Evolutionary conservation across 106 monocot genomes (phyloP), one percentile per base, ranked within the genome.

Genomic region (Posidonia australis): DNA sequence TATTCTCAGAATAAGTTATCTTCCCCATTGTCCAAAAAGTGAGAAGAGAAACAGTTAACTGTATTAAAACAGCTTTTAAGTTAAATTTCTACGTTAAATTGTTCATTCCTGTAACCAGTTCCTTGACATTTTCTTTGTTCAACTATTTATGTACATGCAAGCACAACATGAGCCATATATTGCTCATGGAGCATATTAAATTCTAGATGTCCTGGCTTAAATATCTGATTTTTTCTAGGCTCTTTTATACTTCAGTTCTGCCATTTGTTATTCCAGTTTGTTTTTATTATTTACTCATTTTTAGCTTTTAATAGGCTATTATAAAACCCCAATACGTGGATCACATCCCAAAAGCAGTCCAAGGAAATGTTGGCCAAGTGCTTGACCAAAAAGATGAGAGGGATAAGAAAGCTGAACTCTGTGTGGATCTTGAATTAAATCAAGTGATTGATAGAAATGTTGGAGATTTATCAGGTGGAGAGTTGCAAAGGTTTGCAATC

Each of bases 281-380:
- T 72, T 22, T 46, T 17, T 19, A 6, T 54, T 17, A 13, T 52
- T 64, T 12, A 22, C 42, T 29, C 9, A 60, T n/a, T 7, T 58
- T 66, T 10, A 36, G 5, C 43, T 43, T n/a, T 21, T 60, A 62
- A 43, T 74, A 99, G 98, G 91, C 98, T 63, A 85, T 91, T 24
- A 88, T 99, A 46, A 99, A 99, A 62, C 98, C 91, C 31, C 98
- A 99, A 42, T 99, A 99, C 70, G 88, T 99, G 75, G 98, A 99
- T 72, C 87, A 99, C 69, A 99, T 99, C 62, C 91, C 98, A 63
- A 91, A 91, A 76, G 91, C 98, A 56, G 98, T 99, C 14, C 85
- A 91, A 79, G 98, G 98, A 46, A 99, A 91, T 71, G 98, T 99
- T 23, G 98, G 90, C 1, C 79, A 99, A 65, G 91, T 99, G 57